Conservation (phyloP, 1,284 basidiomycete genomes). For the Dichomitus squalens region DNA sequence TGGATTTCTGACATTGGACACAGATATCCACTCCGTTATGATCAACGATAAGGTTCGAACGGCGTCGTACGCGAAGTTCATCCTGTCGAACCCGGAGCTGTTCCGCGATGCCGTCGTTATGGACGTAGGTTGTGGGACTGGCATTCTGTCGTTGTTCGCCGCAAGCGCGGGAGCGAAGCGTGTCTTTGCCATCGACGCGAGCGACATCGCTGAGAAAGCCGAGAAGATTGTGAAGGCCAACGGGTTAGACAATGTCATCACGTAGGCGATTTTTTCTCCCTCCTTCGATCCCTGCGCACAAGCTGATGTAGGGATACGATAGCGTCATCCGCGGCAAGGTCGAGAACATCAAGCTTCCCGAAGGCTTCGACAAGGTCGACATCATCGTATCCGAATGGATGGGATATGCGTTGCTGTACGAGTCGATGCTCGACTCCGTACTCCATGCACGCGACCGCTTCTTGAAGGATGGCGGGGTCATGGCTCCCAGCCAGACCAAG, state of each 20-base stretch:
- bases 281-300: not conserved
- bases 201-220: conserved; percentile 84
- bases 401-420: conserved; percentile 93
- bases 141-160: conserved; percentile 92
- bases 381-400: conserved; percentile 98
- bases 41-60: conserved; percentile 91
- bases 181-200: conserved; percentile 94
- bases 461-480: conserved; percentile 73
- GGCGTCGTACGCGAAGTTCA: conserved; percentile 90
- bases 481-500: conserved; percentile 90
- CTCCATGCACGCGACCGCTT: conserved; percentile 86
- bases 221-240: conserved; percentile 82
- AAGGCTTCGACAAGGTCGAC: conserved; percentile 79
- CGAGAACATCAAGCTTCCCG: conserved; percentile 79
- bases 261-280: conserved; percentile 43
- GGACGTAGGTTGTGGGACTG: conserved; percentile 95
- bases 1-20: not conserved
- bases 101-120: conserved; percentile 89
- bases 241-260: conserved; percentile 76
- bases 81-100: conserved; percentile 81
- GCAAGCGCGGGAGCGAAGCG: conserved; percentile 90
- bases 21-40: conserved; percentile 82
- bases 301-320: not conserved
- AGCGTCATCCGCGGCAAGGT: conserved; percentile 88
- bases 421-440: conserved; percentile 97